Conservation (phyloP, 768 basidiomycete genomes). For the Panellus pusillus region DNA sequence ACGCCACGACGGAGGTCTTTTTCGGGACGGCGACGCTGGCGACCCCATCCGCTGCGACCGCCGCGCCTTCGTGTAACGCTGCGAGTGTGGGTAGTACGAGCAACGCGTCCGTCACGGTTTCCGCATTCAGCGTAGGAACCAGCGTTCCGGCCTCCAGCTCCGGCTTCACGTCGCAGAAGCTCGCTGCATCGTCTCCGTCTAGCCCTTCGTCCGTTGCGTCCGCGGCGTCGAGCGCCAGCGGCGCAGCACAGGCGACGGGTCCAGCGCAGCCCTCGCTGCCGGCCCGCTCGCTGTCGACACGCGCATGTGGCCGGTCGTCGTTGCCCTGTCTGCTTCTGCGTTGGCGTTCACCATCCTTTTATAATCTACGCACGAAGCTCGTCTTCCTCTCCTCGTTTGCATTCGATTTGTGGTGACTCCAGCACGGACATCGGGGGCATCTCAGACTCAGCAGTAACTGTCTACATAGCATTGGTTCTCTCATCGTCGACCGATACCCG, state of each 20-base stretch:
- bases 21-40: slow-evolving; percentile 69
- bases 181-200: too few species aligned
- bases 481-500: background rate
- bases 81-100: background rate
- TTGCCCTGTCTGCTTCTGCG: slow-evolving; percentile 19
- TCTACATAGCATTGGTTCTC: background rate
- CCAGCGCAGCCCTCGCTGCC: slow-evolving; percentile 15
- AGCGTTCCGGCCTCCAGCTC: background rate
- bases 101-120: background rate
- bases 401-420: too few species aligned
- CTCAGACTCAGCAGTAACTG: too few species aligned
- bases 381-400: background rate
- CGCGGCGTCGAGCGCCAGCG: background rate
- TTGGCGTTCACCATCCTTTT: slow-evolving; percentile 23
- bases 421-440: background rate
- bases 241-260: slow-evolving; percentile 5
- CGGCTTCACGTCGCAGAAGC: too few species aligned
- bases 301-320: slow-evolving; percentile 12
- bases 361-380: slow-evolving; percentile 9
- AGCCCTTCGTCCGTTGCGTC: background rate
- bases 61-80: slow-evolving; percentile 34
- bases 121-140: background rate
- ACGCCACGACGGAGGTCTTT: slow-evolving; percentile 45
- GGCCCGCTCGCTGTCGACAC: slow-evolving; percentile 8
- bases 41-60: slow-evolving; percentile 39